Conservation (phyloP, 306 rosid genomes). For the Prinsepia uniflora region DNA sequence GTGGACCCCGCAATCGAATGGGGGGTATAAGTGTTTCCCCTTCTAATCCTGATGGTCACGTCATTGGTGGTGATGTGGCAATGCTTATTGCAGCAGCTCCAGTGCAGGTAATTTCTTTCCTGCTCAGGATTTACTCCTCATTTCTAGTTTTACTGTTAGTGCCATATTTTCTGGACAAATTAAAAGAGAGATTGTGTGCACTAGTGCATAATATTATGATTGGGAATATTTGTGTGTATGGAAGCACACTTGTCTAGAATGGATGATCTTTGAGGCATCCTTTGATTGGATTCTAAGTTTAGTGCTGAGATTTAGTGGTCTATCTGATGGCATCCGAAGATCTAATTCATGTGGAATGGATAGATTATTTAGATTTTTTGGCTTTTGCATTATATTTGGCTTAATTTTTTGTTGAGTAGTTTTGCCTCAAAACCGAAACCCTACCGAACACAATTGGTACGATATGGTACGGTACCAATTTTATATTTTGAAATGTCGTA, state of each 20-base stretch:
- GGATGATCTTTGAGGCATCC: neutral
- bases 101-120: slow-evolving; percentile 67
- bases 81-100: slow-evolving; percentile 77
- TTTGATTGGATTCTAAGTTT: neutral
- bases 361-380: too few species aligned
- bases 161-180: neutral
- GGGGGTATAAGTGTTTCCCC: slow-evolving; percentile 89
- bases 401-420: too few species aligned
- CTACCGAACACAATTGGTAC: too few species aligned
- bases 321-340: neutral
- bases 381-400: too few species aligned
- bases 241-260: neutral
- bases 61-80: slow-evolving; percentile 79
- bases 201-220: neutral
- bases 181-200: slow-evolving; percentile 1
- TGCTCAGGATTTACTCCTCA: neutral
- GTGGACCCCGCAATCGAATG: slow-evolving; percentile 70
- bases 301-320: neutral
- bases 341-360: neutral
- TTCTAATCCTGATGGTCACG: slow-evolving; percentile 76
- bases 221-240: neutral
- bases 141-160: neutral
- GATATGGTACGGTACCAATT: too few species aligned
- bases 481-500: too few species aligned
- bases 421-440: too few species aligned